Evolutionary conservation across 805 yeast species (phyloP), one percentile per base, ranked within the genome.

Genomic region (Candida adriatica): DNA sequence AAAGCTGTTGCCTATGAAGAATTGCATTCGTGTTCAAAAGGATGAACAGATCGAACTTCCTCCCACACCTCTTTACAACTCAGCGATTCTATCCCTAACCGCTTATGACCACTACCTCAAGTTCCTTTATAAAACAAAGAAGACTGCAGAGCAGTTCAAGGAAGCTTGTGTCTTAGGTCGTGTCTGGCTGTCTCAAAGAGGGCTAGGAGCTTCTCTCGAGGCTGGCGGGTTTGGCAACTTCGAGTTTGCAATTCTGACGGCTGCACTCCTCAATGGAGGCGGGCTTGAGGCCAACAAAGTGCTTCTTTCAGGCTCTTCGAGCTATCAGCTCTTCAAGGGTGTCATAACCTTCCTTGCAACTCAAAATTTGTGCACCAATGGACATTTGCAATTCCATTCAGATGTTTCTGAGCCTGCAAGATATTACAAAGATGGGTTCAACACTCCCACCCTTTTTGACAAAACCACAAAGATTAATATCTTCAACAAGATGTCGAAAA

Each of bases 311-410:
- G 98, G 97, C 1, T 90, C 82, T 55, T 86, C 95, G 4, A 80
- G 94, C 15, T 92, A 87, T 53, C 98, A 92, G 60, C 62, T 92
- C 31, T 92, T 92, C 65, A 88, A 85, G 53, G 96, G 94, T 52
- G 76, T 84, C 2, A 67, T 92, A 35, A 75, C 76, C 46, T 88
- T 81, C 50, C 53, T 90, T 39, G 94, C 96, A 3, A 73, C 83
- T 3, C 77, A 79, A 67, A 94, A 87, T 55, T 57, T 88, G 29
- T 62, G 70, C 33, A 49, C 62, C 8, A 55, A 57, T 14, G 92
- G 90, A 1, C 77, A 81, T 47, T 57, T 83, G 26, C 78, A 83
- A 18, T 80, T 83, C 50, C 65, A 73, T 36, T 75, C 84, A 5
- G 59, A 53, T 26, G 33, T 55, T 6, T 42, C 53, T 8, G 58